Evolutionary conservation across 306 rosid species (phyloP), one percentile per base, ranked within the genome.

Genomic region (Quillaja saponaria): DNA sequence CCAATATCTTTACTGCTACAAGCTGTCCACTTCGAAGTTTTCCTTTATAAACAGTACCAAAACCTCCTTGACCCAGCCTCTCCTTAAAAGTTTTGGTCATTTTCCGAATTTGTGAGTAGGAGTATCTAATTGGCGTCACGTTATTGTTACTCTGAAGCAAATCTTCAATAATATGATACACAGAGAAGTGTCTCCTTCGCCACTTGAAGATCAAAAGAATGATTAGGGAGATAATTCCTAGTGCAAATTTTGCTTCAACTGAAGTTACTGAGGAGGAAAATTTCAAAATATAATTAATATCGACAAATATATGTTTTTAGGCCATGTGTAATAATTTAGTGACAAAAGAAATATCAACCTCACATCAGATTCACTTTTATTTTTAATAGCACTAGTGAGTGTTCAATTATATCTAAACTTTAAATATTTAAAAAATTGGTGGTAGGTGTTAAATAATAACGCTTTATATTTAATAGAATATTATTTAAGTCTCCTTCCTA

Each of bases 1-100:
- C 17, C 50, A 58, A 60, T 18, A 66, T 45, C 49, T 60, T 74
- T 44, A 74, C 5, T 1, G 78, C 74, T 7, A 67, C 64, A 47
- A 13, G 10, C 9, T 35, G 16, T 0, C 79, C 74, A 14, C 79
- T 75, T 1, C 48, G 44, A 1, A 63, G 71, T 1, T 68, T n/a
- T 5, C 76, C 80, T 37, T 25, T 25, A 4, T 1, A 25, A 25
- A 25, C 31, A 25, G 31, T 1, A 4, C 31, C 31, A 25, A 25
- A 25, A 1, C 31, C 31, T 4, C 35, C 56, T 2, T 50, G 8
- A 1, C 56, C 56, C 31, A 50, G 5, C 1, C 19, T 50, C 3
- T 21, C 56, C 5, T 9, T 10, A 21, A 50, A 50, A 10, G 5
- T 10, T 6, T 19, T 50, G 20, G 56, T 50, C 2, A 50, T 50